A percentile compares a stretch with the other conserved stretches of the same genome.
phyloP scores from a whole-genome alignment of 2,329 filamentous ascomycete genomes.

The Aspergillus piperis region DNA sequence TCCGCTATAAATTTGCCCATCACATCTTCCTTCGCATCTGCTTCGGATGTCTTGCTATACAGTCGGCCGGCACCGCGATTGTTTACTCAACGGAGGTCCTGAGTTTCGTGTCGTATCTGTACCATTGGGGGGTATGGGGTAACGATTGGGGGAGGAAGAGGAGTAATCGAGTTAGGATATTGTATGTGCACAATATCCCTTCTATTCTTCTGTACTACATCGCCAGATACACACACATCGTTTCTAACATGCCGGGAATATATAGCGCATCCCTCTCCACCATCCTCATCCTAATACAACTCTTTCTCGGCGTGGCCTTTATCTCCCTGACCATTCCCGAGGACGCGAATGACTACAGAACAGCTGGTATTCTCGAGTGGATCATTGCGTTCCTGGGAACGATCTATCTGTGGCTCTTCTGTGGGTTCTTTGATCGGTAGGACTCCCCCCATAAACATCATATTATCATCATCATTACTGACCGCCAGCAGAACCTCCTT shows the following conservation, averaged over 20 bases:
- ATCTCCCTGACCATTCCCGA: slow-evolving; percentile 21
- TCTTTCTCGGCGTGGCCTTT: slow-evolving; percentile 21
- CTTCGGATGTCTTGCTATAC: slow-evolving; percentile 23
- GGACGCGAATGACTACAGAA: slow-evolving; percentile 14
- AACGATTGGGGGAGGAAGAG: slow-evolving; percentile 15
- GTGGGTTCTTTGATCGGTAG: slow-evolving; percentile 25
- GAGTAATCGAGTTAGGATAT: slow-evolving; percentile 20
- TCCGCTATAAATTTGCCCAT: slow-evolving; percentile 23
- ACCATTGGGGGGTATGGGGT: slow-evolving; percentile 17
- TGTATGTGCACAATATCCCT: slow-evolving; percentile 14
- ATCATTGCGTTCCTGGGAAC: slow-evolving; percentile 25
- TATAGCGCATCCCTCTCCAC: slow-evolving; percentile 25
- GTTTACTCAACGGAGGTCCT: slow-evolving; percentile 26
- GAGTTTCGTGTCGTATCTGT: slow-evolving; percentile 18
- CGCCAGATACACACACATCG: not conserved
- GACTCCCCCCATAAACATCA: not conserved
- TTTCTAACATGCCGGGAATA: not conserved
- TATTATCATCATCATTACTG: not conserved
- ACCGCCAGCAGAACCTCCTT: slow-evolving; percentile 8
- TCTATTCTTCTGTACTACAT: not conserved
- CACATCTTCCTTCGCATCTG: slow-evolving; percentile 22
- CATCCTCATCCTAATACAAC: slow-evolving; percentile 19
- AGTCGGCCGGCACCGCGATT: slow-evolving; percentile 23
- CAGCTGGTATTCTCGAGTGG: slow-evolving; percentile 25
- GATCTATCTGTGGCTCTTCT: slow-evolving; percentile 24